Evolutionary conservation across 805 yeast species (phyloP).

Genomic region (Cyberlindnera misumaiensis): DNA sequence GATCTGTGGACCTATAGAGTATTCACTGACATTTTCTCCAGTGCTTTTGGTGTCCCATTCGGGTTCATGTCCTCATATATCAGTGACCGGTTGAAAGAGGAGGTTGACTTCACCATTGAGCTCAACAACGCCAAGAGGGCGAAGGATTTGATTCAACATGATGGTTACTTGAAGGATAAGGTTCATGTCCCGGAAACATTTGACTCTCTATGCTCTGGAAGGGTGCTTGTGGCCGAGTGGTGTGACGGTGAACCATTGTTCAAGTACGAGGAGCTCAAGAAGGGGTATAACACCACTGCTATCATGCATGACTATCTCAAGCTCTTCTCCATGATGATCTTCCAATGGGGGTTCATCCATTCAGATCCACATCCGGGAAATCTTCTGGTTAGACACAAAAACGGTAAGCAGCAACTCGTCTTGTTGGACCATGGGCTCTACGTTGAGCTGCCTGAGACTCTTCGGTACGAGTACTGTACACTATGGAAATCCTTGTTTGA

Average conservation of each 20-base stretch:
- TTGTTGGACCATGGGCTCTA: conserved; percentile 73
- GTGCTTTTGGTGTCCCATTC: conserved; percentile 59
- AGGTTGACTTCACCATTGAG: conserved; percentile 57
- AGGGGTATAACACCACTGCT: conserved; percentile 29
- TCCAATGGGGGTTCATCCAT: conserved; percentile 58
- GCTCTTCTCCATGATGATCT: conserved; percentile 50
- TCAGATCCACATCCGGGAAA: conserved; percentile 82
- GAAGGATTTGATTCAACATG: conserved; percentile 32
- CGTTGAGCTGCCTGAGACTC: conserved; percentile 42
- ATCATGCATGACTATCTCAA: conserved; percentile 42
- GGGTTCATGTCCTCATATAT: conserved; percentile 49
- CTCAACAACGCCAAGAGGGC: conserved; percentile 42
- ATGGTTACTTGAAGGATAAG: conserved; percentile 31
- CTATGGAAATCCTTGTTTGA: conserved; percentile 61
- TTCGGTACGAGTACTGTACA: conserved; percentile 48
- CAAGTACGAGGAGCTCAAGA: conserved; percentile 36
- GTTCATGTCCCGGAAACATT: conserved; percentile 53
- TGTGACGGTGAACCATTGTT: conserved; percentile 61
- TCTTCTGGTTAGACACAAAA: conserved; percentile 43
- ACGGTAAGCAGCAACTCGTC: conserved; percentile 46
- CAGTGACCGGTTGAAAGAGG: conserved; percentile 49
- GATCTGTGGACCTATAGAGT: conserved; percentile 55
- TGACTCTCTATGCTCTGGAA: conserved; percentile 36
- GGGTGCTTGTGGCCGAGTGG: conserved; percentile 67
- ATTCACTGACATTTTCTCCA: conserved; percentile 46